phyloP scores from a whole-genome alignment of 768 basidiomycete species.

The Lactarius quietus region DNA sequence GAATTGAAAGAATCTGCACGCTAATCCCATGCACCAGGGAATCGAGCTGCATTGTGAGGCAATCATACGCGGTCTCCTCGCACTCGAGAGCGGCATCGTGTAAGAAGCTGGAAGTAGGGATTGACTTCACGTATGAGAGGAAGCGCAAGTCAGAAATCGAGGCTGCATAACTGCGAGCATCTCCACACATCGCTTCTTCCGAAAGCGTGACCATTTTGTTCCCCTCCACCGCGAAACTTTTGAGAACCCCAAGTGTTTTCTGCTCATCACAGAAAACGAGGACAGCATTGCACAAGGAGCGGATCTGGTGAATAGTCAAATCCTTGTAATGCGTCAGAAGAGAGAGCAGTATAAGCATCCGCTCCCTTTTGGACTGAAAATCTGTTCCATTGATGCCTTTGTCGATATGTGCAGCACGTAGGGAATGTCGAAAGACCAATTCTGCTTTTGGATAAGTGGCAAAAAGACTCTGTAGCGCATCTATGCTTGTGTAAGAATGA shows the following conservation, averaged over 20 bases:
- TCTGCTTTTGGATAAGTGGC: not conserved
- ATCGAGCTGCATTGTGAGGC: no score
- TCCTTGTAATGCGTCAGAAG: not conserved
- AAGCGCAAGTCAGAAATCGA: conserved; percentile 14
- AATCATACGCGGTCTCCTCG: no score
- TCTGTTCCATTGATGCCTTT: not conserved
- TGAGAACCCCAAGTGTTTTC: not conserved
- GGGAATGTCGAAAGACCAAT: not conserved
- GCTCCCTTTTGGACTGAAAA: conserved; percentile 8
- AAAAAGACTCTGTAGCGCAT: conserved; percentile 6
- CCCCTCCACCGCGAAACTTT: not conserved
- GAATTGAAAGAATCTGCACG: no score
- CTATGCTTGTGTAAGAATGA: not conserved
- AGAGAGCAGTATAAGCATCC: not conserved
- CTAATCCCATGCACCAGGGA: no score
- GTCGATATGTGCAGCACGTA: not conserved
- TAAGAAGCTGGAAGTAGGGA: not conserved
- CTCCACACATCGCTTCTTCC: conserved; percentile 6
- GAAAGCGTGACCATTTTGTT: not conserved
- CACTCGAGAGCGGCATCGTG: no score
- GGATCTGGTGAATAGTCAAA: not conserved
- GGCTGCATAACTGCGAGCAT: not conserved
- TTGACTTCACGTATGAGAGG: not conserved
- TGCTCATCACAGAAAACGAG: not conserved
- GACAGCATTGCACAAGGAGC: not conserved